A percentile compares a stretch with the other conserved stretches of the same genome.
phyloP scores from a whole-genome alignment of 2,329 filamentous ascomycete genomes.

The Clarireedia hainanense region DNA sequence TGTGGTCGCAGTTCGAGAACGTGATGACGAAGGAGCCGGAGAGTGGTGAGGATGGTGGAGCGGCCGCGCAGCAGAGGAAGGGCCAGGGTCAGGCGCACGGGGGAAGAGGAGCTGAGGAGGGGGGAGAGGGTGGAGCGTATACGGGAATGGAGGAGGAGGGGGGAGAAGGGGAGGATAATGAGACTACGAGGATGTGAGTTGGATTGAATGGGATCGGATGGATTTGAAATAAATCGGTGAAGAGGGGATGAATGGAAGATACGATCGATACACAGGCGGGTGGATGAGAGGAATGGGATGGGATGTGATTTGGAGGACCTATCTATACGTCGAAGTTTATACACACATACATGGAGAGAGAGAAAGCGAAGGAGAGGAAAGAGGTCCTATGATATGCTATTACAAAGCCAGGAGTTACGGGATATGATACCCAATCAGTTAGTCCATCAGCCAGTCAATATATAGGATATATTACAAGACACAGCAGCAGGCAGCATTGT shows the following conservation, averaged over 20 bases:
- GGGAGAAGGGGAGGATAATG: slow-evolving; percentile 5
- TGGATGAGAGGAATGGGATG: too few species aligned
- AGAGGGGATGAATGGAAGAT: background rate
- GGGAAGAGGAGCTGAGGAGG: background rate
- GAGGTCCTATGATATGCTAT: too few species aligned
- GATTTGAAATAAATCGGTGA: slow-evolving; percentile 4
- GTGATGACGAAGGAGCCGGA: slow-evolving; percentile 71
- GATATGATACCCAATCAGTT: background rate
- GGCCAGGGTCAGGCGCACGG: background rate
- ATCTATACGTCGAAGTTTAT: background rate
- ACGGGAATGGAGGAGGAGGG: slow-evolving; percentile 6
- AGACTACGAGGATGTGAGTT: background rate
- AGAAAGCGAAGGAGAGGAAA: too few species aligned
- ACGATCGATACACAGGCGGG: too few species aligned
- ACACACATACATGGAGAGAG: background rate
- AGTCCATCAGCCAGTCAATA: background rate
- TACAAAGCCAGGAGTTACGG: background rate
- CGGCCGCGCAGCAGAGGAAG: background rate
- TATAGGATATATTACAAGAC: background rate
- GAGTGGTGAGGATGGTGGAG: slow-evolving; percentile 10
- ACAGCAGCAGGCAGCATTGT: too few species aligned
- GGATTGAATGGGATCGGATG: slow-evolving; percentile 12
- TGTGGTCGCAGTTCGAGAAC: slow-evolving; percentile 96
- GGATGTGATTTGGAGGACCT: background rate
- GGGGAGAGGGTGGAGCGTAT: slow-evolving; percentile 14